Evolutionary conservation across 2,329 filamentous ascomycete genomes (phyloP).

Genomic region (Aspergillus pseudonomiae): DNA sequence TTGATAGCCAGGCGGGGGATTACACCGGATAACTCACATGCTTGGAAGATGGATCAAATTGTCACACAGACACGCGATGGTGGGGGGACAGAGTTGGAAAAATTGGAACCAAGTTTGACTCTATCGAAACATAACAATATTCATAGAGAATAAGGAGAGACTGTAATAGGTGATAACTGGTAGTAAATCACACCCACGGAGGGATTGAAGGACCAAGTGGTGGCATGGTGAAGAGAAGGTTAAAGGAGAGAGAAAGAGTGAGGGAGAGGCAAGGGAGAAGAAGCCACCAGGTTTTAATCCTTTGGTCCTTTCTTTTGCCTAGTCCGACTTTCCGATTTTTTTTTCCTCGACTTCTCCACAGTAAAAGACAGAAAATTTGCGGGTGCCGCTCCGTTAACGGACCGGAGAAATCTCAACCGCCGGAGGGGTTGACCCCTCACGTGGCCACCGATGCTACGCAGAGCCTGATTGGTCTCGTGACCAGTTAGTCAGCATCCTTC

Average conservation of each 20-base stretch:
- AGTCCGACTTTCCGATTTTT: conserved; percentile 13
- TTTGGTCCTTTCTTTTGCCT: conserved; percentile 10
- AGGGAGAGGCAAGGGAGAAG: conserved; percentile 10
- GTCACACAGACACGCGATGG: conserved; percentile 21
- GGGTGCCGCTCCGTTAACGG: conserved; percentile 21
- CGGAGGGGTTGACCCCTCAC: conserved; percentile 7
- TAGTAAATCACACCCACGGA: conserved; percentile 26
- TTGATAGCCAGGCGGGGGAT: conserved; percentile 18
- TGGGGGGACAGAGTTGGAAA: conserved; percentile 16
- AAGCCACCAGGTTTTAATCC: not conserved
- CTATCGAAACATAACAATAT: conserved; percentile 26
- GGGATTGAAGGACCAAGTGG: conserved; percentile 23
- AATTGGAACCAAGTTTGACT: conserved; percentile 13
- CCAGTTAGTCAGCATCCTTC: no score
- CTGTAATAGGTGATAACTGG: conserved; percentile 8
- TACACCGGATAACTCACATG: conserved; percentile 22
- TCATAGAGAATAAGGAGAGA: conserved; percentile 12
- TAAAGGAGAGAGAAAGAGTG: conserved; percentile 20
- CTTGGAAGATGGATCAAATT: conserved; percentile 12
- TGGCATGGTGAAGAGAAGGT: conserved; percentile 29
- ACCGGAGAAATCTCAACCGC: conserved; percentile 18
- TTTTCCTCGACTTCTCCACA: conserved; percentile 20
- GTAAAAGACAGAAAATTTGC: conserved; percentile 21
- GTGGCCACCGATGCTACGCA: not conserved
- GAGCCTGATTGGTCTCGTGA: not conserved